Base-by-base conservation (phyloP, 345 rosid genomes). In the Durio zibethinus region DNA sequence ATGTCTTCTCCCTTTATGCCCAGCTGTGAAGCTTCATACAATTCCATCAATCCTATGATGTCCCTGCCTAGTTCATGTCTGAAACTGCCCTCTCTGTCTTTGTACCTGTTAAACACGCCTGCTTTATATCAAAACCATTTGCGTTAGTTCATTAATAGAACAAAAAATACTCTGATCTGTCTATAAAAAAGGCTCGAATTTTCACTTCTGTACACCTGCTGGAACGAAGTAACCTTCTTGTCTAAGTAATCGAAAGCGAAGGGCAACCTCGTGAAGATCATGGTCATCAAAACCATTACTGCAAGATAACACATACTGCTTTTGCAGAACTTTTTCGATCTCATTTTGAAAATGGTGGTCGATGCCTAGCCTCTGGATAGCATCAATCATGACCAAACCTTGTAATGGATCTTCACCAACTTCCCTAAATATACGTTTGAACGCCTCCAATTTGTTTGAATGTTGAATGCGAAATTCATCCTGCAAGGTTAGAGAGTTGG, bases 21-120 rank as follows among this genome's bases (percentile, higher is more conserved):
- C 12, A 90, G 80, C 27, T 85, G 86, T 15, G 90, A 82, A 73
- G 97, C 97, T 83, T 90, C 91, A 29, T 73, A 86, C 69, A 89
- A 62, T 38, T 77, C 83, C 68, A 82, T 76, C 65, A 90, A 25
- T 35, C 87, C 89, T 73, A 68, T 68, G 8, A 86, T 61, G 78
- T 85, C 86, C 50, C 65, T 68, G 11, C 57, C 12, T 29, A 57
- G 38, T 18, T 71, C 56, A 12, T 47, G 14, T 10, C 67, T 18
- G 31, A 87, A 79, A 15, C 71, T 75, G 21, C 84, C 85, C n/a
- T 79, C 69, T 42, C 62, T 59, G 75, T 84, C 74, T 72, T 59
- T 82, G 66, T 87, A 80, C 38, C 48, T 75, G 45, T 68, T 15
- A 11, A 89, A 84, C 42, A 80, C 72, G 65, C 78, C 89, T 89